Evolutionary conservation across 2,329 filamentous ascomycete species (phyloP).

Genomic region (Tolypocladium endophyticum): DNA sequence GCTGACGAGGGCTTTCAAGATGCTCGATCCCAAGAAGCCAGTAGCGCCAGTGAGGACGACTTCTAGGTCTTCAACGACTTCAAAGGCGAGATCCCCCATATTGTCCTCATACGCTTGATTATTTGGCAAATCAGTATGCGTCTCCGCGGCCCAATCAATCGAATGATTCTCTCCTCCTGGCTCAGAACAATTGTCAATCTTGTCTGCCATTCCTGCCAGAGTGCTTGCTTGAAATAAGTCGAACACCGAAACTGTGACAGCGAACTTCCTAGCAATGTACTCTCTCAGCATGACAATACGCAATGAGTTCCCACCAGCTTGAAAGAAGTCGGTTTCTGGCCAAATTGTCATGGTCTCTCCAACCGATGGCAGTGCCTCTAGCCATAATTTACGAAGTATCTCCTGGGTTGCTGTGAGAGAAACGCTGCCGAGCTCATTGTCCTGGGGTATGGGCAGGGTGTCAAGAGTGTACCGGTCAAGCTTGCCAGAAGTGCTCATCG

Average conservation of each 20-base stretch:
- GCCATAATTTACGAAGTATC: conserved; percentile 5
- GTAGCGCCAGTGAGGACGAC: conserved; percentile 3
- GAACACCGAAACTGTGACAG: conserved; percentile 16
- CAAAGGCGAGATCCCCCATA: background rate
- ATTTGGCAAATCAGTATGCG: background rate
- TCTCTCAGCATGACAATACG: conserved; percentile 25
- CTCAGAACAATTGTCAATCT: conserved; percentile 9
- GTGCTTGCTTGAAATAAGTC: conserved; percentile 27
- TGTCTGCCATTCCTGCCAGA: conserved; percentile 25
- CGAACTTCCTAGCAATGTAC: conserved; percentile 20
- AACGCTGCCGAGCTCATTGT: background rate
- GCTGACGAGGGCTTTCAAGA: conserved; percentile 5
- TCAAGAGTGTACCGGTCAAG: conserved; percentile 18
- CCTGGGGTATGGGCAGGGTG: conserved; percentile 11
- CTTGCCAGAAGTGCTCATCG: conserved; percentile 19
- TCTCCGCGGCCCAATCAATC: conserved; percentile 17
- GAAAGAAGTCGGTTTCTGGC: conserved; percentile 26
- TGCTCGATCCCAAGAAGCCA: conserved; percentile 4
- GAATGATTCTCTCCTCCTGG: conserved; percentile 1
- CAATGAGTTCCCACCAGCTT: conserved; percentile 29
- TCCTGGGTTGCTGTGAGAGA: conserved; percentile 8
- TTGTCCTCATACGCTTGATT: background rate
- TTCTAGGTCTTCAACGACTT: background rate
- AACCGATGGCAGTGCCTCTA: conserved; percentile 1
- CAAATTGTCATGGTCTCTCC: conserved; percentile 2